Conservation (phyloP, 2,329 filamentous ascomycete genomes). For the Fusarium globosum region DNA sequence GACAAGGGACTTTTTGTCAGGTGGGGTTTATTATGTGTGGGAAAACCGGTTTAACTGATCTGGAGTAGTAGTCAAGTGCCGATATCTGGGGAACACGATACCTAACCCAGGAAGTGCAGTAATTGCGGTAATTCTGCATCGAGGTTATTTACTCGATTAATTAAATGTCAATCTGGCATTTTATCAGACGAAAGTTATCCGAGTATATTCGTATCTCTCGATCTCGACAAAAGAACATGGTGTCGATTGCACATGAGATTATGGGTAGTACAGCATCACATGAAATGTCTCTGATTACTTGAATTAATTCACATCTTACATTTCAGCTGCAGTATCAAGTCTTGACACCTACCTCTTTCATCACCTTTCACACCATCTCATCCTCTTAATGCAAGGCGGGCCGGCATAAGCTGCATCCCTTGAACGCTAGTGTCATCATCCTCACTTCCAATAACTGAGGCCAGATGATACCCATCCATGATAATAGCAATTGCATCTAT, state of each 20-base stretch:
- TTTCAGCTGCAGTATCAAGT: constrained; percentile 14
- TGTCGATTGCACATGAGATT: background rate
- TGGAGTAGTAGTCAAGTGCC: constrained; percentile 14
- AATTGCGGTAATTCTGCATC: background rate
- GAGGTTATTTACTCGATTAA: background rate
- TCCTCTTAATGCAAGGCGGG: constrained; percentile 29
- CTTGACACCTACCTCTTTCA: constrained; percentile 31
- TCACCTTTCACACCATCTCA: constrained; percentile 25
- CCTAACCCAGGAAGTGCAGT: constrained; percentile 10
- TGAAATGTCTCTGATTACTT: background rate
- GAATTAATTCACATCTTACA: background rate
- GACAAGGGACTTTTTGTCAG: constrained; percentile 20
- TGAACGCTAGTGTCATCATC: constrained; percentile 1
- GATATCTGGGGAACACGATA: constrained; percentile 22
- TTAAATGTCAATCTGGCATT: background rate
- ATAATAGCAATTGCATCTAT: background rate
- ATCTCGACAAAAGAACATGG: background rate
- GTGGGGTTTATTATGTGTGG: background rate
- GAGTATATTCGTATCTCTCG: background rate
- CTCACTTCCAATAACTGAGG: background rate
- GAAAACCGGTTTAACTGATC: constrained; percentile 22
- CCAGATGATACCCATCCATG: background rate
- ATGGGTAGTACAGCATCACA: background rate
- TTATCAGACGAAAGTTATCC: background rate
- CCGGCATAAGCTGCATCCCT: constrained; percentile 23